Evolutionary conservation across 768 basidiomycete genomes (phyloP).

Genomic region (Dacryopinax primogenitus): DNA sequence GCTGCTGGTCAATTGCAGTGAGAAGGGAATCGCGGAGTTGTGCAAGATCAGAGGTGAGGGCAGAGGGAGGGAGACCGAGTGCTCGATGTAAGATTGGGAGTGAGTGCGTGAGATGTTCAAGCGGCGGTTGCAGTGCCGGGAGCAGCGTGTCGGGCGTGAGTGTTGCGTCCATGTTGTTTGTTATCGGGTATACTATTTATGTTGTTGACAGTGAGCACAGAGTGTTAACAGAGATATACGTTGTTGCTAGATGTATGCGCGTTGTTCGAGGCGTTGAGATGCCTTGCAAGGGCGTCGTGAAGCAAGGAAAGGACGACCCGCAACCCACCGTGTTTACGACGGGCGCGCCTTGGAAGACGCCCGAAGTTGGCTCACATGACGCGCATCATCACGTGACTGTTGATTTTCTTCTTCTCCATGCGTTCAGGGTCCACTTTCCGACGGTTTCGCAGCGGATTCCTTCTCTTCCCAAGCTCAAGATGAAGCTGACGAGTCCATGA

Average conservation of each 20-base stretch:
- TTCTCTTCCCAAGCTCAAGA: too few species aligned
- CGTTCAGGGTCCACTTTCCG: background rate
- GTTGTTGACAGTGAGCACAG: too few species aligned
- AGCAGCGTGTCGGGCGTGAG: slow-evolving; percentile 34
- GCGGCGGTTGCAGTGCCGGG: slow-evolving; percentile 61
- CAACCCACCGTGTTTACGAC: too few species aligned
- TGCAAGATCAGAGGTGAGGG: slow-evolving; percentile 68
- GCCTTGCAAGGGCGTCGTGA: too few species aligned
- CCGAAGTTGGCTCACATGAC: background rate
- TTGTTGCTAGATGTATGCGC: too few species aligned
- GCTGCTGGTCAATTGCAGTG: slow-evolving; percentile 60
- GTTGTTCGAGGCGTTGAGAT: too few species aligned
- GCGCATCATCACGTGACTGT: background rate
- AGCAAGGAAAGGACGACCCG: too few species aligned
- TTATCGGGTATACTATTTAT: background rate
- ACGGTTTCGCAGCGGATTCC: background rate
- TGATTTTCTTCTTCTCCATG: background rate
- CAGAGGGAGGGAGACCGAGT: slow-evolving; percentile 66
- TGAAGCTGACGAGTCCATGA: too few species aligned
- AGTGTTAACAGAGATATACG: too few species aligned
- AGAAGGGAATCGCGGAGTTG: slow-evolving; percentile 61
- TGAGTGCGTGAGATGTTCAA: slow-evolving; percentile 69
- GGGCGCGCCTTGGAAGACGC: too few species aligned
- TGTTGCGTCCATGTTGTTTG: background rate
- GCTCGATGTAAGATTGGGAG: slow-evolving; percentile 72